phyloP scores from a whole-genome alignment of 2,329 filamentous ascomycete genomes.

The Chrysoporthe deuterocubensis region DNA sequence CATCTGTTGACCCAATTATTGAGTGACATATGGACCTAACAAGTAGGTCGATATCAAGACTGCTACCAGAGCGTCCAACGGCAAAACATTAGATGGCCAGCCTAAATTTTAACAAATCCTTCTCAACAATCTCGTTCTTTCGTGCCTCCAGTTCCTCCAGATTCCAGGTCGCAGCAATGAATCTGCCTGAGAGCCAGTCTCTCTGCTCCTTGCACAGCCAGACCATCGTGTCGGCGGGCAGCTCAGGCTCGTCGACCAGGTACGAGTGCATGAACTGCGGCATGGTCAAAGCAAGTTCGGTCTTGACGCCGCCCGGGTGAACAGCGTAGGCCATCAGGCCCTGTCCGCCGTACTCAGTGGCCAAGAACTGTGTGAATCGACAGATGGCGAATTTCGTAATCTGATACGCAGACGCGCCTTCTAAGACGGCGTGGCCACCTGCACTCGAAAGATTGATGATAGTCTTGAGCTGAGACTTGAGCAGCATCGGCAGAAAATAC shows the following conservation, averaged over 20 bases:
- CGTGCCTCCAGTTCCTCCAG: constrained; percentile 47
- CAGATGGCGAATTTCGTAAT: constrained; percentile 48
- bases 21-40: too few relatives aligned
- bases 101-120: constrained; percentile 30
- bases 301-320: constrained; percentile 52
- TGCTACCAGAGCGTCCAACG: neutral
- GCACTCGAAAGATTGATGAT: constrained; percentile 47
- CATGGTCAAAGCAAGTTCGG: constrained; percentile 36
- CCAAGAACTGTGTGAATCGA: constrained; percentile 49
- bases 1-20: neutral
- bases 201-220: constrained; percentile 47
- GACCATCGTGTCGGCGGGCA: constrained; percentile 48
- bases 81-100: constrained; percentile 5
- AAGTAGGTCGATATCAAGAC: neutral
- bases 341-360: constrained; percentile 46
- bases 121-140: constrained; percentile 46
- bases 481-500: constrained; percentile 53
- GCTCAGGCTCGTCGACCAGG: constrained; percentile 42
- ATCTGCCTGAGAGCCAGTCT: constrained; percentile 51
- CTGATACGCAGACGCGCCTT: constrained; percentile 50
- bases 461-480: constrained; percentile 42
- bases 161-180: constrained; percentile 51
- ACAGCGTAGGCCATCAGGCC: constrained; percentile 47
- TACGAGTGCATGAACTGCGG: constrained; percentile 18
- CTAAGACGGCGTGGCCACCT: constrained; percentile 40